Evolutionary conservation across 1,139 yeast species (phyloP), one percentile per base, ranked within the genome.

Genomic region (Trichomonascaceae sp.): DNA sequence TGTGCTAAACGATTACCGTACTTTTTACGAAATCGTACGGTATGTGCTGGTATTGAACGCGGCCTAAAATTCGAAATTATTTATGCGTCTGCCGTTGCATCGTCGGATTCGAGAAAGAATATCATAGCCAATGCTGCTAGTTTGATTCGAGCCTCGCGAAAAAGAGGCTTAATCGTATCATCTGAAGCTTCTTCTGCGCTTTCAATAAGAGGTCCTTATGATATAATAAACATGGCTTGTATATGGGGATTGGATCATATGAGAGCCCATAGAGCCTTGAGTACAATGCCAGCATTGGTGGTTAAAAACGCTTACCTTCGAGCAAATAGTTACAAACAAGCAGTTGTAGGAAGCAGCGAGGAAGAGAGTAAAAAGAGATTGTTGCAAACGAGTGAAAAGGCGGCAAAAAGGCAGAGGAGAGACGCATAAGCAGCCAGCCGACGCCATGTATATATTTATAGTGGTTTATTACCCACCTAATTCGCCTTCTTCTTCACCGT

Each of bases 51-150:
- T 1, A 77, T 87, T 17, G 85, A 85, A 18, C 80, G 86, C 55
- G 99, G 99, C 1, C 79, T 90, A 49, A 83, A 83, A 61, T 80
- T 93, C 61, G 99, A 93, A 67, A 78, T 93, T 13, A 78, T 83
- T 54, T 93, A 93, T 68, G 74, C 81, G 1, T 49, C 60, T 1
- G 63, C 64, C 3, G 53, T 57, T 12, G 48, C 58, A 17, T 55
- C 63, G 8, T 46, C 58, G n/a, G 70, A 66, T 32, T 68, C 74
- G 39, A 74, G 91, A 54, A 75, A 81, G 55, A 81, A 81, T 53
- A 81, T 85, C 61, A 83, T 91, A 50, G 77, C 83, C 50, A 91
- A 89, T 64, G 81, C 84, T 1, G 77, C 87, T 51, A 85, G 87
- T 63, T 76, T 93, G 18, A 78, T 90, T n/a, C 74, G 99, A 59